Evolutionary conservation across 768 basidiomycete genomes (phyloP).

Genomic region (Mrakia gelida): DNA sequence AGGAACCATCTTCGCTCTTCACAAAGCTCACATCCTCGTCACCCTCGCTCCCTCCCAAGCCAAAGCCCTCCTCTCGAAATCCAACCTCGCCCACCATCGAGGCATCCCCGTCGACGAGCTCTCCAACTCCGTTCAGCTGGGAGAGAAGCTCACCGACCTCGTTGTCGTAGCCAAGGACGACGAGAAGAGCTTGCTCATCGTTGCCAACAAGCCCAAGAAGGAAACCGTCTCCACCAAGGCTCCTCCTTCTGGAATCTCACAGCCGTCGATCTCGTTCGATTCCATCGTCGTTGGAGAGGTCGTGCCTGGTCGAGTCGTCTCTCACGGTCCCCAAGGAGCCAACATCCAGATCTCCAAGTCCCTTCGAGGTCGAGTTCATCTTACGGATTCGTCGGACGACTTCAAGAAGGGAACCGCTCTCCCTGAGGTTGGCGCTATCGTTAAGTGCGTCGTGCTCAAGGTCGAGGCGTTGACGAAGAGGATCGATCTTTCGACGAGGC

Average conservation of each 20-base stretch:
- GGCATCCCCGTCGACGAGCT: constrained; percentile 63
- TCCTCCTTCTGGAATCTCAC: constrained; percentile 33
- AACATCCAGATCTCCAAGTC: constrained; percentile 68
- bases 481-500: constrained; percentile 73
- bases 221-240: constrained; percentile 35
- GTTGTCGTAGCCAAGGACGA: constrained; percentile 84
- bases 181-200: constrained; percentile 80
- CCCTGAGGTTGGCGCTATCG: constrained; percentile 59
- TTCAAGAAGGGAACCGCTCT: constrained; percentile 57
- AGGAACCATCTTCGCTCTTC: constrained; percentile 62
- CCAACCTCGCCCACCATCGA: constrained; percentile 78
- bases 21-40: constrained; percentile 76
- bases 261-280: constrained; percentile 55
- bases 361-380: constrained; percentile 71
- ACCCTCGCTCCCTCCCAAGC: constrained; percentile 61
- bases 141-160: constrained; percentile 68
- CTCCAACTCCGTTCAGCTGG: constrained; percentile 58
- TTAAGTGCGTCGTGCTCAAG: constrained; percentile 67
- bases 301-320: constrained; percentile 73
- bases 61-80: constrained; percentile 78
- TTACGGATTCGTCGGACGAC: constrained; percentile 77
- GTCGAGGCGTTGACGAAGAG: constrained; percentile 65
- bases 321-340: constrained; percentile 66
- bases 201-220: constrained; percentile 53
- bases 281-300: constrained; percentile 66